These are phyloP conservation scores for Ganoderma sinense DNA, from an alignment of 1,284 basidiomycete genomes.

Conservation along the genomic window DNA sequence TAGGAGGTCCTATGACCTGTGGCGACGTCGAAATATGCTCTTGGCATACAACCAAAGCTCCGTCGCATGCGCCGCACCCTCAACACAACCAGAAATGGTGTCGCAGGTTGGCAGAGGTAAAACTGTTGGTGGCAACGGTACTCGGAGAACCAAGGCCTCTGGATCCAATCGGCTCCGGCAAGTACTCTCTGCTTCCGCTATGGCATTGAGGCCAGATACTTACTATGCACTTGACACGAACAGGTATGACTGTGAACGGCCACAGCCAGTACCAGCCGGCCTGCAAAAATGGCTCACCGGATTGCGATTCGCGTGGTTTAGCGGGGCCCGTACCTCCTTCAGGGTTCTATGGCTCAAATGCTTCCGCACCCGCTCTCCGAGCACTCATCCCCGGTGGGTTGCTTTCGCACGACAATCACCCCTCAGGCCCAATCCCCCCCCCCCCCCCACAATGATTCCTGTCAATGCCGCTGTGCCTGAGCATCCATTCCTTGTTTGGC, in stretches of 20 bases:
- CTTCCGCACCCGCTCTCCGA: too few species aligned
- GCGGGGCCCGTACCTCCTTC: too few species aligned
- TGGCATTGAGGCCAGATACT: neutral
- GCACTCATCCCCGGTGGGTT: too few species aligned
- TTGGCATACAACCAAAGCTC: neutral
- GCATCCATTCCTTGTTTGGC: neutral
- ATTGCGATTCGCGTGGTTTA: neutral
- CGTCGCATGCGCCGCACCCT: neutral
- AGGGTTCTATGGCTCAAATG: too few species aligned
- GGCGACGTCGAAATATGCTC: neutral
- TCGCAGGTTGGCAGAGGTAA: neutral
- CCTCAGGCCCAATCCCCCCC: neutral
- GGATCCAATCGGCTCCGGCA: neutral
- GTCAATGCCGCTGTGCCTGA: neutral
- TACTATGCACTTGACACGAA: neutral
- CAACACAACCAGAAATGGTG: neutral
- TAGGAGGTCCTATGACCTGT: neutral
- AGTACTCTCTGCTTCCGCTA: neutral
- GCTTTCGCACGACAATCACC: too few species aligned
- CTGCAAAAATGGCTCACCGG: neutral
- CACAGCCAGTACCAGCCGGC: neutral
- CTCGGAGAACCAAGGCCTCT: neutral
- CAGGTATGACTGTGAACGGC: neutral
- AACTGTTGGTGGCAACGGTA: neutral
- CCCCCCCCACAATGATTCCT: neutral